phyloP scores from a whole-genome alignment of 306 rosid species.

The Alnus glutinosa region DNA sequence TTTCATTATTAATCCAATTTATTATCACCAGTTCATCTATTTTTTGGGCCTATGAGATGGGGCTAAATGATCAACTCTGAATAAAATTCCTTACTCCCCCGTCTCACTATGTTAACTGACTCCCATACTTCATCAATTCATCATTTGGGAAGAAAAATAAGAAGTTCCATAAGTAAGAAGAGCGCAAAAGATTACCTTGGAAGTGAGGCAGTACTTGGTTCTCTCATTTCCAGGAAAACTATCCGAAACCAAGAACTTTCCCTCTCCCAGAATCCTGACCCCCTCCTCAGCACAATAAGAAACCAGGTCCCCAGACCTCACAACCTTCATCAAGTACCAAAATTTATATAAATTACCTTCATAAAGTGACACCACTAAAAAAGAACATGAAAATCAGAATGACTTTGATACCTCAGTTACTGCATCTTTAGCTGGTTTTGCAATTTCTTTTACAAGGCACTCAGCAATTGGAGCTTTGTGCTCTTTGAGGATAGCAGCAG shows the following conservation, averaged over 20 bases:
- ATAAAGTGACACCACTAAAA: background rate
- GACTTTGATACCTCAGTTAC: constrained; percentile 65
- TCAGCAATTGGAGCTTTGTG: constrained; percentile 89
- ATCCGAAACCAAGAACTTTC: constrained; percentile 93
- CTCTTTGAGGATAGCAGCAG: constrained; percentile 89
- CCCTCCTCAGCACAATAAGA: constrained; percentile 97
- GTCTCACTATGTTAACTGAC: too few relatives aligned
- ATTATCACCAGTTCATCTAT: background rate
- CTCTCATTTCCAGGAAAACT: constrained; percentile 99
- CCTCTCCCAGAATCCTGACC: constrained; percentile 92
- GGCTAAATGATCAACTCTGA: background rate
- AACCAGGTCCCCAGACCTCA: constrained; percentile 96
- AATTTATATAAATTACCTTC: constrained; percentile 12
- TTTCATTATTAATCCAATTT: constrained; percentile 15
- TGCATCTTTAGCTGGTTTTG: constrained; percentile 97
- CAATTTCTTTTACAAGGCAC: constrained; percentile 85
- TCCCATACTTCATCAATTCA: background rate
- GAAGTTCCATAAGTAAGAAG: background rate
- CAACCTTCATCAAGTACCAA: constrained; percentile 62
- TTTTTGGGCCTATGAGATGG: background rate
- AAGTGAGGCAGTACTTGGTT: constrained; percentile 92
- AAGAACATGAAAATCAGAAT: background rate
- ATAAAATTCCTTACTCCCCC: background rate
- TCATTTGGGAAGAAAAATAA: background rate
- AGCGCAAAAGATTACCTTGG: constrained; percentile 60